Base-by-base conservation (phyloP, 352 stramenopile genomes). In the Saprolegnia parasitica region DNA sequence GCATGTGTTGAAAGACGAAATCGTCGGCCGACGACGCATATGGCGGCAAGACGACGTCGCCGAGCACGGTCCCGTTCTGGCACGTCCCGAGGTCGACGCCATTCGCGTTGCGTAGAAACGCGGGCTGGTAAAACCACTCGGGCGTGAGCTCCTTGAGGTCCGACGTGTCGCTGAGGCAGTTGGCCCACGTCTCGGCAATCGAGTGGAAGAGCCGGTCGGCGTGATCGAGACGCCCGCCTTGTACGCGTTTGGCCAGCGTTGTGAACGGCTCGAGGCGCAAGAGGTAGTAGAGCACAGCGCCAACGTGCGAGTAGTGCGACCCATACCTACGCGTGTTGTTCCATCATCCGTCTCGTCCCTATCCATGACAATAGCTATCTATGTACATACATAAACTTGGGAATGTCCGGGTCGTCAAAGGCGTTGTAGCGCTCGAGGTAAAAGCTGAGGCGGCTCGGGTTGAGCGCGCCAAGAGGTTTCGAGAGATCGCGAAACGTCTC, bases 231-330 rank as follows among this genome's bases (percentile, higher is more conserved):
- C 93, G 94, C 11, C 97, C 97, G 58, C 93, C 96, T 81, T 99
- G 97, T 0, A 99, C 79, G 52, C 84, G 90, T 50, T 98, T 56
- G 9, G 95, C 90, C 56, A 99, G 89, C 26, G 95, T 88, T 5
- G 95, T 98, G 78, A 99, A 99, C 13, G 97, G 97, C 76, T 99
- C 97, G n/a, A 99, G 74, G 10, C 98, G 91, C 76, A 99, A 93
- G 29, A 99, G 79, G 75, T 99, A 99, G 77, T 99, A 98, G 5
- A 99, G 84, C 6, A 99, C 97, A 72, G 98, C 97, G 0, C 96
- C 98, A 23, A 94, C 88, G 68, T 96, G 92, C 11, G 87, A 96
- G 72, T 96, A 96, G 68, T 96, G 87, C 10, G 87, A 90, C 11
- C 87, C 87, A 68, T 95, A 95, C 84, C 85, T 95, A 76, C 15